A percentile compares a stretch with the other conserved stretches of the same genome.
Evolutionary conservation across 78 protist genomes (phyloP).

Genomic region (Goniomonas avonlea): DNA sequence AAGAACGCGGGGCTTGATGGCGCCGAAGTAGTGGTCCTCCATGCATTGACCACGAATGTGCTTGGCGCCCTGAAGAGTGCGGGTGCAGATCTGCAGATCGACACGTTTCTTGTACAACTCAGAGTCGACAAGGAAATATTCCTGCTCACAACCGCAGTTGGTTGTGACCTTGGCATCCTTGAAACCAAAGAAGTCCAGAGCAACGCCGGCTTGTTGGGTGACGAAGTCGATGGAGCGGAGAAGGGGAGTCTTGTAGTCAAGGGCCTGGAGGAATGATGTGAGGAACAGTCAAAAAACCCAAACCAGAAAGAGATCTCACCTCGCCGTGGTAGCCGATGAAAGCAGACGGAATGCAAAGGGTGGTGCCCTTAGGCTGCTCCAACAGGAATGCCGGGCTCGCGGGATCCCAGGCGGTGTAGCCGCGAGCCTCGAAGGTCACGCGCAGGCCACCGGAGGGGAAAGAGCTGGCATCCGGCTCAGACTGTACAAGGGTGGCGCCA

Average conservation of each 20-base stretch:
- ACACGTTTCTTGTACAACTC: conserved; percentile 56
- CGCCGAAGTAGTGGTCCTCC: conserved; percentile 83
- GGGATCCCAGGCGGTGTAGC: conserved; percentile 46
- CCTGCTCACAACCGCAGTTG: conserved; percentile 77
- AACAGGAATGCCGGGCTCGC: not conserved
- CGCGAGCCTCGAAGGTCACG: conserved; percentile 79
- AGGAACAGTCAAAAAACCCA: conserved; percentile 46
- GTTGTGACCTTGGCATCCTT: not conserved
- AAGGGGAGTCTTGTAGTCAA: conserved; percentile 85
- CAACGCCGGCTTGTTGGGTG: not conserved
- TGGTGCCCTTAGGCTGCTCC: not conserved
- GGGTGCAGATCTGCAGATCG: conserved; percentile 67
- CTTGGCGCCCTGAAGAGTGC: conserved; percentile 35
- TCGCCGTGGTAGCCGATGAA: not conserved
- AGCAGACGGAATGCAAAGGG: not conserved
- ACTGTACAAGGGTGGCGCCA: conserved; percentile 62
- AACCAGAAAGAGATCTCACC: conserved; percentile 62
- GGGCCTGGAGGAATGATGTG: conserved; percentile 58
- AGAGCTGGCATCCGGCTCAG: conserved; percentile 86
- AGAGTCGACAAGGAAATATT: conserved; percentile 79
- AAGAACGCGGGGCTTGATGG: conserved; percentile 55
- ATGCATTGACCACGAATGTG: conserved; percentile 73
- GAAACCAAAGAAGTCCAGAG: not conserved
- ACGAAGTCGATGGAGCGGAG: conserved; percentile 42
- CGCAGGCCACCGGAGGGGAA: conserved; percentile 88